A percentile compares a stretch with the other conserved stretches of the same genome.
phyloP scores from a whole-genome alignment of 441 rosid species.

The Syzygium syzygioides region DNA sequence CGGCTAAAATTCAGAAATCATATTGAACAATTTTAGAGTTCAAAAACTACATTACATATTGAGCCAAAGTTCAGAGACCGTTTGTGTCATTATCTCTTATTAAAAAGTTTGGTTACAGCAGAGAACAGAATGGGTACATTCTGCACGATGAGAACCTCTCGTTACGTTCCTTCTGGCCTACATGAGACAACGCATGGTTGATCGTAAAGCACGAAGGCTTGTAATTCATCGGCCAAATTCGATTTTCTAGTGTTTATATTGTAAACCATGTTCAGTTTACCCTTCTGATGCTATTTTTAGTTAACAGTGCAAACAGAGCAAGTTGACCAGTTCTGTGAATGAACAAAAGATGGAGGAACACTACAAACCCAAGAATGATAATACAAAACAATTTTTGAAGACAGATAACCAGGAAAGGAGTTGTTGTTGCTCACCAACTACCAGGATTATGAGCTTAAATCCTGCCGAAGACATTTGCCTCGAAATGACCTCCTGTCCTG shows the following conservation, averaged over 20 bases:
- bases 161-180: neutral
- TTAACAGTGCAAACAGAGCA: neutral
- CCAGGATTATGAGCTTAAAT: neutral
- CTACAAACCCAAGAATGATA: neutral
- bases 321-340: neutral
- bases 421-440: neutral
- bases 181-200: neutral
- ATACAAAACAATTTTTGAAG: neutral
- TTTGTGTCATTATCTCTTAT: too few species aligned
- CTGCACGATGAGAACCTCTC: neutral
- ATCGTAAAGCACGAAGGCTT: neutral
- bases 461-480: neutral
- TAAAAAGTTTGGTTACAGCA: neutral
- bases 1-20: too few species aligned
- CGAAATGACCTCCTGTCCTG: neutral
- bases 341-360: neutral
- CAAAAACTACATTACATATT: rapidly evolving
- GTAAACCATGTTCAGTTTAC: neutral
- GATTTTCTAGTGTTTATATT: neutral
- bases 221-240: neutral
- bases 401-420: neutral
- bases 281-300: neutral
- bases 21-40: too few species aligned
- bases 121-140: neutral
- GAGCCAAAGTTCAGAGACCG: too few species aligned